Conservation (phyloP, 768 basidiomycete genomes). For the Ramaria sp. region DNA sequence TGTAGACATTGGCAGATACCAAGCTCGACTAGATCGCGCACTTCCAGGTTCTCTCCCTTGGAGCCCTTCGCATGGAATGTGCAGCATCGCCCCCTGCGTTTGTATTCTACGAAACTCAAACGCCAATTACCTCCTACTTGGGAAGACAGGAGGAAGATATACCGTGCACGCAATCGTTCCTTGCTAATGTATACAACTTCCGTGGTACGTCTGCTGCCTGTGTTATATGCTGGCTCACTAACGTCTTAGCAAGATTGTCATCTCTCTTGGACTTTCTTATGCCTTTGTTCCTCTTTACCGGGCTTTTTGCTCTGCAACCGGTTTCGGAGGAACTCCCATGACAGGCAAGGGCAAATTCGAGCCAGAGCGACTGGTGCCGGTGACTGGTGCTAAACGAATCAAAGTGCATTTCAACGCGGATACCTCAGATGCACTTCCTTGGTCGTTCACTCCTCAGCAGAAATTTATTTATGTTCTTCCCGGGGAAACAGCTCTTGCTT, state of each 20-base stretch:
- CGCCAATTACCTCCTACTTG: neutral
- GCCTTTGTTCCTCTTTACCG: conserved; percentile 96
- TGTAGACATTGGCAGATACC: neutral
- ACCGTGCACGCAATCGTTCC: conserved; percentile 55
- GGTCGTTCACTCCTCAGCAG: conserved; percentile 88
- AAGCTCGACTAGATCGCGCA: neutral
- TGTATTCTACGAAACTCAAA: neutral
- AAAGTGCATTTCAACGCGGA: conserved; percentile 97
- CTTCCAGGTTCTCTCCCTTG: neutral
- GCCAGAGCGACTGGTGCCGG: conserved; percentile 73
- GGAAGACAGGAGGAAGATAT: conserved; percentile 29
- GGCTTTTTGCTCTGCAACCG: conserved; percentile 96
- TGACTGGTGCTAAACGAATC: conserved; percentile 60
- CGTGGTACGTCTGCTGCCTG: conserved; percentile 40
- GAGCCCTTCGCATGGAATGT: neutral
- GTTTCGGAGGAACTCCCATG: conserved; percentile 90
- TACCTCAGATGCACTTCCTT: conserved; percentile 78
- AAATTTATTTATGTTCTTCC: conserved; percentile 84
- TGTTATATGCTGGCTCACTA: neutral
- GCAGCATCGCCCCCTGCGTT: neutral
- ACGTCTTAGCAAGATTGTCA: conserved; percentile 45
- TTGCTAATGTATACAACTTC: conserved; percentile 80
- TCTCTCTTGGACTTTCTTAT: conserved; percentile 81
- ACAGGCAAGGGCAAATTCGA: conserved; percentile 80
- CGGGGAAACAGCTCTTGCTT: conserved; percentile 92